Evolutionary conservation across 306 rosid species (phyloP).

Genomic region (Vigna hirtella): DNA sequence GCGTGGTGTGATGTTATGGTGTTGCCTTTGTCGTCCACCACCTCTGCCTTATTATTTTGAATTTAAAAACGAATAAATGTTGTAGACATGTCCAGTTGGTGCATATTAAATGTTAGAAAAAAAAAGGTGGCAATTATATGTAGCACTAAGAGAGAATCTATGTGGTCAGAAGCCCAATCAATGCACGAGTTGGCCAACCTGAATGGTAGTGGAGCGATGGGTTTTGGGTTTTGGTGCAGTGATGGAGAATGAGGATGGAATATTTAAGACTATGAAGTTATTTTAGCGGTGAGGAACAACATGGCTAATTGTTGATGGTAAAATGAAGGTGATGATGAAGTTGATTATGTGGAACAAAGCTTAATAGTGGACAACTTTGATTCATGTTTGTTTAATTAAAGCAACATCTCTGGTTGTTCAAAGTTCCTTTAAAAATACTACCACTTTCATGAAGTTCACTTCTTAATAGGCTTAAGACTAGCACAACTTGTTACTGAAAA

Average conservation of each 20-base stretch:
- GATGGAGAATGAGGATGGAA: constrained; percentile 12
- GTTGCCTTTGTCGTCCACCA: too few relatives aligned
- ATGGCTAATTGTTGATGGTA: constrained; percentile 70
- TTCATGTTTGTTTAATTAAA: too few relatives aligned
- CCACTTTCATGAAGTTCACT: too few relatives aligned
- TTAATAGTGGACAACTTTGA: constrained; percentile 54
- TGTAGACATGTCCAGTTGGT: constrained; percentile 11
- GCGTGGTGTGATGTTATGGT: too few relatives aligned
- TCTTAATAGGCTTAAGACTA: not conserved
- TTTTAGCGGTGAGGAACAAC: constrained; percentile 71
- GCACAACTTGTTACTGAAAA: constrained; percentile 7
- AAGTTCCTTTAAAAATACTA: too few relatives aligned
- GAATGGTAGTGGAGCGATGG: constrained; percentile 11
- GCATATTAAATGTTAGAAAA: constrained; percentile 11
- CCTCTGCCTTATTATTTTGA: too few relatives aligned
- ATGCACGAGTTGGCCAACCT: constrained; percentile 17
- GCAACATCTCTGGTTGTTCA: too few relatives aligned
- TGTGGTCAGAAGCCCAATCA: not conserved
- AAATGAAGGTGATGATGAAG: not conserved
- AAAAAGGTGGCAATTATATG: not conserved
- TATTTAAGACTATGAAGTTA: constrained; percentile 44
- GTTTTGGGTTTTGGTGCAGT: constrained; percentile 46
- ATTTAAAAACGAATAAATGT: constrained; percentile 10
- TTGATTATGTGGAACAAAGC: constrained; percentile 71
- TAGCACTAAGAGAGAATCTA: not conserved